phyloP scores from a whole-genome alignment of 2,329 filamentous ascomycete genomes.

The Chaetomiaceae sp. region DNA sequence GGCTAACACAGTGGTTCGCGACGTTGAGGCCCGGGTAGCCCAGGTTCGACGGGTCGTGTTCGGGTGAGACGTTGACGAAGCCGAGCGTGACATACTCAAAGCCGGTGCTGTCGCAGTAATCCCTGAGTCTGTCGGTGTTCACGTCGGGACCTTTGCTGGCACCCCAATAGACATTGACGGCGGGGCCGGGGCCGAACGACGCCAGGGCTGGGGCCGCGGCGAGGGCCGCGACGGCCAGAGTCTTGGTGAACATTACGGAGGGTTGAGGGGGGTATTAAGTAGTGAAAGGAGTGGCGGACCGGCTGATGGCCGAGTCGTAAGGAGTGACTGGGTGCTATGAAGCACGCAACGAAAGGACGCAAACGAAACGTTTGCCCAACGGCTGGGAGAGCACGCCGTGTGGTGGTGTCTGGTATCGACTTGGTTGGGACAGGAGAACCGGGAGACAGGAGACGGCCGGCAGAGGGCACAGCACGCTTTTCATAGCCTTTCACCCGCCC shows the following conservation, averaged over 20 bases:
- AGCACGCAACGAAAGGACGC: slow-evolving; percentile 31
- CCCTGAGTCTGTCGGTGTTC: slow-evolving; percentile 19
- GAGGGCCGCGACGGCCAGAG: slow-evolving; percentile 24
- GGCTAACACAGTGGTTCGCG: slow-evolving; percentile 31
- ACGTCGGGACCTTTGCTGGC: too few relatives aligned
- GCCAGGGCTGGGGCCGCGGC: slow-evolving; percentile 24
- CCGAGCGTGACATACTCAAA: slow-evolving; percentile 37
- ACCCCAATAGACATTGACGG: slow-evolving; percentile 31
- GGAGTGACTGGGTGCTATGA: slow-evolving; percentile 22
- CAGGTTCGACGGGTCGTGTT: slow-evolving; percentile 28
- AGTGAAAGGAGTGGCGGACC: slow-evolving; percentile 20
- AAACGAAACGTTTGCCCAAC: slow-evolving; percentile 30
- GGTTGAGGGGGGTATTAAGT: too few relatives aligned
- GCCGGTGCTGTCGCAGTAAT: slow-evolving; percentile 28
- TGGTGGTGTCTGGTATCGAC: slow-evolving; percentile 23
- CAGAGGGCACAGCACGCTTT: slow-evolving; percentile 13
- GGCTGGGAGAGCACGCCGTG: slow-evolving; percentile 24
- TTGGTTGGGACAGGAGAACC: slow-evolving; percentile 13
- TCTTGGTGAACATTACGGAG: slow-evolving; percentile 25
- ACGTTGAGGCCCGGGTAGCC: slow-evolving; percentile 36
- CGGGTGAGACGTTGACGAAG: slow-evolving; percentile 36
- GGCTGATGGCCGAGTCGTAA: slow-evolving; percentile 21
- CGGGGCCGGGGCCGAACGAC: too few relatives aligned
- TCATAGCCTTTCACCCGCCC: slow-evolving; percentile 13
- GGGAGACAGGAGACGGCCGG: slow-evolving; percentile 13